A percentile compares a stretch with the other conserved stretches of the same genome.
phyloP scores from a whole-genome alignment of 2,329 filamentous ascomycete species.

The Ophiostoma tasmaniense region DNA sequence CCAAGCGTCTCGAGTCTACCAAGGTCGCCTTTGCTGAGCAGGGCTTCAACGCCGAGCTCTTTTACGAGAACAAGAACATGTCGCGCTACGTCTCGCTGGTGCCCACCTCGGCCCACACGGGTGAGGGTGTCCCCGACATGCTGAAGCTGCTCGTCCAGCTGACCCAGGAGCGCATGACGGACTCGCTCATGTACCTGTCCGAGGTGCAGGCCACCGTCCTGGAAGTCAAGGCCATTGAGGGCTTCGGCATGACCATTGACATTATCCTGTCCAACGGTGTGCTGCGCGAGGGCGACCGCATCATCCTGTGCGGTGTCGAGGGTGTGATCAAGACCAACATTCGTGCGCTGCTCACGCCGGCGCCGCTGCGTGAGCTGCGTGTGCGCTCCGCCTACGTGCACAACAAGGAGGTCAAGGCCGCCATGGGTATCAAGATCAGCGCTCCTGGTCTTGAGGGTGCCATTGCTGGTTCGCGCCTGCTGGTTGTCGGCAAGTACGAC shows the following conservation, averaged over 20 bases:
- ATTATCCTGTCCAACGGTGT: conserved; percentile 95
- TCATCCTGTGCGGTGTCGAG: conserved; percentile 94
- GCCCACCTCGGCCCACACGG: conserved; percentile 95
- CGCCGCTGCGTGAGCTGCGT: conserved; percentile 85
- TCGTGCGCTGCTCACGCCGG: conserved; percentile 84
- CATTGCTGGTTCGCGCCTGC: conserved; percentile 88
- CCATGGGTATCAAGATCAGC: conserved; percentile 96
- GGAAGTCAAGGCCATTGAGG: conserved; percentile 98
- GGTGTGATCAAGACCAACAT: conserved; percentile 94
- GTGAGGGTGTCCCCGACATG: conserved; percentile 98
- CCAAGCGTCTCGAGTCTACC: conserved; percentile 78
- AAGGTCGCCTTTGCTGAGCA: conserved; percentile 94
- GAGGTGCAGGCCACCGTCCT: conserved; percentile 97
- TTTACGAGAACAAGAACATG: conserved; percentile 97
- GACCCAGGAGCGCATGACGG: conserved; percentile 95
- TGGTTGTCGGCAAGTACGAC: conserved; percentile 90
- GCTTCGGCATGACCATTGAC: conserved; percentile 97
- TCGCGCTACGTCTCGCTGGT: conserved; percentile 89
- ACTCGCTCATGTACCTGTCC: conserved; percentile 93
- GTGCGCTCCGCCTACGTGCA: conserved; percentile 95
- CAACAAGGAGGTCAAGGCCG: conserved; percentile 98
- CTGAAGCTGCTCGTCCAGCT: conserved; percentile 87
- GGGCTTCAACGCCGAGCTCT: conserved; percentile 95
- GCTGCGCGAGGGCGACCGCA: conserved; percentile 83
- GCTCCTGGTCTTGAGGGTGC: conserved; percentile 92